Base-by-base conservation (phyloP, 1,284 basidiomycete genomes). In the Irpex rosettiformis region DNA sequence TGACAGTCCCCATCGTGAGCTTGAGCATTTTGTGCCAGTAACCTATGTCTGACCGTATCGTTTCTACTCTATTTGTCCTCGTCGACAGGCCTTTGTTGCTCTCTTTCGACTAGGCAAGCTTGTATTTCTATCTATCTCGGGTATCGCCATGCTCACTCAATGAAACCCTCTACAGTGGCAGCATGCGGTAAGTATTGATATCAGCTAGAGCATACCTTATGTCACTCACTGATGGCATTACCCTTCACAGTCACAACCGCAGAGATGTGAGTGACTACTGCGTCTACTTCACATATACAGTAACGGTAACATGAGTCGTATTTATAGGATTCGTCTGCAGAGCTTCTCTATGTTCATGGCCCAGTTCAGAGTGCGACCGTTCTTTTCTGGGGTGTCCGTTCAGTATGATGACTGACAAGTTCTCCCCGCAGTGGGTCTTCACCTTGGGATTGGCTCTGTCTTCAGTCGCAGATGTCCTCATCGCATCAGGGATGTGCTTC, bases 381-480 rank as follows among this genome's bases (percentile, higher is more conserved):
- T n/a, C n/a, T n/a, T n/a, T n/a, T n/a, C n/a, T n/a, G n/a, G n/a
- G n/a, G n/a, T n/a, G n/a, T n/a, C n/a, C n/a, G n/a, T n/a, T n/a
- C n/a, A n/a, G n/a, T n/a, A n/a, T n/a, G n/a, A n/a, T n/a, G n/a
- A n/a, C n/a, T n/a, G 54, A 33, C 61, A 61, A 8, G 63, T 57
- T 42, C 18, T 11, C 22, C 21, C 25, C 47, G 33, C 30, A 83
- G 81, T 85, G 83, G 83, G 69, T 82, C 21, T 85, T 85, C 62
- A 84, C 83, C 0, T 65, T 75, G 1, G 83, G 83, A 29, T 72
- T 85, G 1, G 78, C 77, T 0, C 68, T 83, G 13, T 83, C 83
- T 0, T 76, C 79, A 0, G 70, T 70, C 4, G 76, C 81, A n/a
- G 83, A 85, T 65, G 63, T 84, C 30, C 63, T 82, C 18, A 81